Evolutionary conservation across 2,329 filamentous ascomycete genomes (phyloP).

Genomic region (Alternaria solani): DNA sequence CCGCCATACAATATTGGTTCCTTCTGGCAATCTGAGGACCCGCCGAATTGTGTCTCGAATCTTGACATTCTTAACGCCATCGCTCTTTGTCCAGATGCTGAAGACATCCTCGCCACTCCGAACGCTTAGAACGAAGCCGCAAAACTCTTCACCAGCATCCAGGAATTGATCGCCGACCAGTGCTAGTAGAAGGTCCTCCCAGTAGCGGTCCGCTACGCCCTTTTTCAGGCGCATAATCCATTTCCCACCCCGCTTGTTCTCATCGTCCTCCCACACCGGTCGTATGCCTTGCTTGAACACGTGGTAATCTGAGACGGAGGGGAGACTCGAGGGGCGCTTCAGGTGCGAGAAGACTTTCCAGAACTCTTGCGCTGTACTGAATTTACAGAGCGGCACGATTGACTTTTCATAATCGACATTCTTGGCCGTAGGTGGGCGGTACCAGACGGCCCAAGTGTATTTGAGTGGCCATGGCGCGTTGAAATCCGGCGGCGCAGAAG

Average conservation of each 20-base stretch:
- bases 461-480: slow-evolving; percentile 67
- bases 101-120: slow-evolving; percentile 95
- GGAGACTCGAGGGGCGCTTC: slow-evolving; percentile 85
- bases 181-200: slow-evolving; percentile 91
- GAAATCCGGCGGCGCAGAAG: slow-evolving; percentile 49
- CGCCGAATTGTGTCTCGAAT: slow-evolving; percentile 98
- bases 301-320: slow-evolving; percentile 95
- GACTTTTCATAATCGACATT: slow-evolving; percentile 99
- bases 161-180: slow-evolving; percentile 94
- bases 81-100: slow-evolving; percentile 96
- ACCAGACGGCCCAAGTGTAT: slow-evolving; percentile 96
- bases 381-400: slow-evolving; percentile 82
- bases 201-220: slow-evolving; percentile 94
- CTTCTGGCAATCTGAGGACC: slow-evolving; percentile 81
- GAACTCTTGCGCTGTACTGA: slow-evolving; percentile 87
- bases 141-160: slow-evolving; percentile 92
- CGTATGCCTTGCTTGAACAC: slow-evolving; percentile 96
- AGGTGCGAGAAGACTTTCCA: slow-evolving; percentile 89
- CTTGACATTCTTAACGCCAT: slow-evolving; percentile 92
- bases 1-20: slow-evolving; percentile 94
- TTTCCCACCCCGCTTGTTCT: slow-evolving; percentile 95
- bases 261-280: slow-evolving; percentile 98
- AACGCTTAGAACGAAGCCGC: slow-evolving; percentile 92
- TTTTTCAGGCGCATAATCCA: slow-evolving; percentile 98
- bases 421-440: slow-evolving; percentile 94